Base-by-base conservation (phyloP, 1,284 basidiomycete genomes). In the Marasmius sp. region DNA sequence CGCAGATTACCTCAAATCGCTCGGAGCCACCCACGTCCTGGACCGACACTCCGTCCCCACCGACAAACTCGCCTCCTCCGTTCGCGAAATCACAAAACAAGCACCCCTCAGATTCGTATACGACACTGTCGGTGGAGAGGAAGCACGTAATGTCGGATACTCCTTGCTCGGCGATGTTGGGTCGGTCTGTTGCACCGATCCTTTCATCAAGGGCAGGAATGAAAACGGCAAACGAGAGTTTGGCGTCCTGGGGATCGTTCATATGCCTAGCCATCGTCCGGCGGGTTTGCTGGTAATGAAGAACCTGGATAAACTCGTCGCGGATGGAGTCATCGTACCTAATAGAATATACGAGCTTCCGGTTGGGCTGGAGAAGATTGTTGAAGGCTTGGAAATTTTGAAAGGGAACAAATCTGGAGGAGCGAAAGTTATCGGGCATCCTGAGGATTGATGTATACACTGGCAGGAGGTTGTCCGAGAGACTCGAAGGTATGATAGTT, bases 321-420 rank as follows among this genome's bases (percentile, higher is more conserved):
- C 63, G 36, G 52, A 59, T n/a, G 68, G 67, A 16, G 56, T 45
- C 1, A 66, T 70, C 43, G 64, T 66, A 63, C 65, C 65, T 22
- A 60, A 59, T 41, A 37, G 59, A 12, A 14, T 58, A 10, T 60
- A 65, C 34, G 61, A 61, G 1, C 36, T 68, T 10, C 58, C 62
- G 14, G 45, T 54, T 34, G 67, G 67, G 11, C 53, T 68, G 55
- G 58, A 48, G 16, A 64, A 64, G 41, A 64, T 66, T 22, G 34
- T 52, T 1, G 59, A 57, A 16, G 65, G 65, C 6, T 56, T 68
- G 56, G 41, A 61, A 38, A 60, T 56, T 18, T 10, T 68, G 52
- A 60, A 64, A 48, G 54, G 56, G 2, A 51, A 62, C 22, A 58
- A 61, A 41, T 52, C 63, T 22, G 65, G 60, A 27, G 65, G 67